A percentile compares a stretch with the other conserved stretches of the same genome.
phyloP scores from a whole-genome alignment of 495 filamentous ascomycete species.

The Podospora australis region DNA sequence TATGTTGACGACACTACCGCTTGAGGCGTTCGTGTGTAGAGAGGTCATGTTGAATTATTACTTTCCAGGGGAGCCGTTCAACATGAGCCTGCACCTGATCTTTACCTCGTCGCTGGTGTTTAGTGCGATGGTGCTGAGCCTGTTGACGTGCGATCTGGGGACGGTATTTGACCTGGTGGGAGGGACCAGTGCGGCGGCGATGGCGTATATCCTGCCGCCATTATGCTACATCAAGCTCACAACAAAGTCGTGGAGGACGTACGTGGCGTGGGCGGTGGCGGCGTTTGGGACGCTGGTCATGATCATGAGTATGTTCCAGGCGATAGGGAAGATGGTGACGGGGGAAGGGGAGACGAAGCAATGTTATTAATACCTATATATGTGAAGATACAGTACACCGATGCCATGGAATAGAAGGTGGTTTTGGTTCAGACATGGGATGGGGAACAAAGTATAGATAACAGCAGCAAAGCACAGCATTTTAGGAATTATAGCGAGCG shows the following conservation, averaged over 20 bases:
- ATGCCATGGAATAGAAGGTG: too few relatives aligned
- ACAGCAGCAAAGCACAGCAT: too few relatives aligned
- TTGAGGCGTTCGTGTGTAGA: constrained; percentile 95
- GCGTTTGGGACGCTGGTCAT: constrained; percentile 79
- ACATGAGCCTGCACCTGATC: constrained; percentile 75
- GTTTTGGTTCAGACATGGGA: too few relatives aligned
- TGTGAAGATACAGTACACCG: too few relatives aligned
- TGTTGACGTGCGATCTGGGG: constrained; percentile 88
- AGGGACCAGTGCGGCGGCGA: constrained; percentile 84
- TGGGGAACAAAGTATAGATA: too few relatives aligned
- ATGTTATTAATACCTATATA: constrained; percentile 7
- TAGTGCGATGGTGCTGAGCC: constrained; percentile 64
- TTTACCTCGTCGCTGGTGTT: constrained; percentile 76
- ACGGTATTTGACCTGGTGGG: constrained; percentile 93
- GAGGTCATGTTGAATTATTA: constrained; percentile 95
- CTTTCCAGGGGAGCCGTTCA: constrained; percentile 71
- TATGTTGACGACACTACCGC: constrained; percentile 94
- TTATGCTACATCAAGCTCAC: constrained; percentile 92
- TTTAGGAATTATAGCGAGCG: too few relatives aligned
- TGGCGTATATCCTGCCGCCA: constrained; percentile 93
- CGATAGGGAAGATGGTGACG: constrained; percentile 55
- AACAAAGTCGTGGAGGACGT: constrained; percentile 67
- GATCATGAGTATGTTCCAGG: constrained; percentile 73
- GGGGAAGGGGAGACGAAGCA: constrained; percentile 11
- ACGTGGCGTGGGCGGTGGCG: constrained; percentile 60